These are phyloP conservation scores for Tolypocladium amazonense DNA, from an alignment of 2,329 filamentous ascomycete species.

Conservation along the genomic window DNA sequence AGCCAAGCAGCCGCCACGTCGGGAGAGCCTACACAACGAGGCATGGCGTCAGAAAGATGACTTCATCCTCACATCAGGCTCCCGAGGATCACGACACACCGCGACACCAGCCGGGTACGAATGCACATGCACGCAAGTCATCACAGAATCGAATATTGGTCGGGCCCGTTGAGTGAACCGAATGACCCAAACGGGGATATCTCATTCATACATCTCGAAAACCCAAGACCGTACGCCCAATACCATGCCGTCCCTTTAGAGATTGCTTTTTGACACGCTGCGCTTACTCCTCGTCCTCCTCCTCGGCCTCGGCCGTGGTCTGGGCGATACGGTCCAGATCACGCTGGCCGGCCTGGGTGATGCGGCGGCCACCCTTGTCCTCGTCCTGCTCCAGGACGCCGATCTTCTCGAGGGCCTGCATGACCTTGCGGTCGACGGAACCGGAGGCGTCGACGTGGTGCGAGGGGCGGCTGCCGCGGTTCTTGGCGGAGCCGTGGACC, in stretches of 20 bases:
- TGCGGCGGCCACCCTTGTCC: constrained; percentile 96
- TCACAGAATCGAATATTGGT: constrained; percentile 6
- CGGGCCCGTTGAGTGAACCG: constrained; percentile 23
- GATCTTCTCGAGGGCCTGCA: constrained; percentile 98
- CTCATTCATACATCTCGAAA: constrained; percentile 30
- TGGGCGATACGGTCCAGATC: constrained; percentile 95
- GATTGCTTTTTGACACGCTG: neutral
- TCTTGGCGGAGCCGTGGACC: constrained; percentile 93
- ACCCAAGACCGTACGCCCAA: constrained; percentile 30
- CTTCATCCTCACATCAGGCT: neutral
- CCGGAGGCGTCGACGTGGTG: constrained; percentile 95
- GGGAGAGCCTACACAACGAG: neutral
- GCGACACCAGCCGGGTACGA: neutral
- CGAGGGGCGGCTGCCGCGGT: constrained; percentile 83
- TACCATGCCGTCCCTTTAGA: constrained; percentile 5
- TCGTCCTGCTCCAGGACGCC: constrained; percentile 95
- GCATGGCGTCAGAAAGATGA: neutral
- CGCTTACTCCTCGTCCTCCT: constrained; percentile 57
- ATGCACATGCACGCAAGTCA: neutral
- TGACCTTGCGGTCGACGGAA: constrained; percentile 91
- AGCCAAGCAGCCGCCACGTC: neutral
- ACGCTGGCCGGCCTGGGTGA: constrained; percentile 96
- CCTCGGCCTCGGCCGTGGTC: constrained; percentile 64
- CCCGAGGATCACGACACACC: neutral
- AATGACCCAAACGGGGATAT: constrained; percentile 27